Conservation (phyloP, 306 rosid species). For the Prosopis cineraria region DNA sequence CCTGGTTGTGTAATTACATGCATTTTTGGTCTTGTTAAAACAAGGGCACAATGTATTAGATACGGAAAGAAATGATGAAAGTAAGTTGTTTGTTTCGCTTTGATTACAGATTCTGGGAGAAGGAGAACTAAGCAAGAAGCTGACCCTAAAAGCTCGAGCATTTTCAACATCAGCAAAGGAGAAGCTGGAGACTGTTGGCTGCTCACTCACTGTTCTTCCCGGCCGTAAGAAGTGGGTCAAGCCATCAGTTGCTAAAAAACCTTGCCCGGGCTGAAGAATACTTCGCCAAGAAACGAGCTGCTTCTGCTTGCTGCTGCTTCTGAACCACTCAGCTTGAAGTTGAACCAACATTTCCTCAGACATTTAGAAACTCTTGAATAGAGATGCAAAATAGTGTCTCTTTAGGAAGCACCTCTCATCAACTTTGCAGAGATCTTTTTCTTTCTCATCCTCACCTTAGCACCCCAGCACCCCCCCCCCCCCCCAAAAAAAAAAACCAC, state of each 20-base stretch:
- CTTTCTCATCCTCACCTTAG: slow-evolving; percentile 7
- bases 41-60: background rate
- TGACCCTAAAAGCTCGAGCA: slow-evolving; percentile 79
- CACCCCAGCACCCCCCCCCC: too few species aligned
- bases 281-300: slow-evolving; percentile 84
- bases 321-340: slow-evolving; percentile 52
- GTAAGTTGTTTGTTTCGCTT: background rate
- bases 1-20: background rate
- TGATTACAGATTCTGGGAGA: slow-evolving; percentile 75
- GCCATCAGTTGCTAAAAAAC: slow-evolving; percentile 89
- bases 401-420: slow-evolving; percentile 25
- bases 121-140: slow-evolving; percentile 77
- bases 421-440: slow-evolving; percentile 19
- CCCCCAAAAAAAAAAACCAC: too few species aligned
- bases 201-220: slow-evolving; percentile 75
- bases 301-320: slow-evolving; percentile 56
- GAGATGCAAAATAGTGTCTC: slow-evolving; percentile 27
- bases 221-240: slow-evolving; percentile 98
- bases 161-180: slow-evolving; percentile 85
- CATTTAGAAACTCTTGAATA: slow-evolving; percentile 27
- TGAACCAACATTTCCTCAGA: background rate
- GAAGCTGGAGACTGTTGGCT: slow-evolving; percentile 85
- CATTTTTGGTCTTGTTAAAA: too few species aligned
- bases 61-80: background rate
- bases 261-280: slow-evolving; percentile 92